Conservation (phyloP, 2,329 filamentous ascomycete genomes). For the Rhynchosporium secalis region DNA sequence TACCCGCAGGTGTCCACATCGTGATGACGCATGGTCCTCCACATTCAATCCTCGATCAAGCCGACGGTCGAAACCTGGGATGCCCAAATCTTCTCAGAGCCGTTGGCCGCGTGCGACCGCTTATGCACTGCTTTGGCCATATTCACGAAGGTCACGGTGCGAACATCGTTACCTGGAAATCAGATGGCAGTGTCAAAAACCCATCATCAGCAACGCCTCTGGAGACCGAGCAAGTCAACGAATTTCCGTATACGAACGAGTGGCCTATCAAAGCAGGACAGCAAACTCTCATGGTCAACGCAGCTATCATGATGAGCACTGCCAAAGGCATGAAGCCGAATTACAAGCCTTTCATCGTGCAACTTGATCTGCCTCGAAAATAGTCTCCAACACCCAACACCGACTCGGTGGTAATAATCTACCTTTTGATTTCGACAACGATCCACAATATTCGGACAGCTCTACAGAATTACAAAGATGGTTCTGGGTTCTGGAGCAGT, state of each 20-base stretch:
- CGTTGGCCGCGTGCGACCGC: conserved; percentile 46
- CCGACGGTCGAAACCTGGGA: conserved; percentile 42
- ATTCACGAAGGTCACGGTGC: conserved; percentile 62
- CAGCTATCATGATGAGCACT: conserved; percentile 46
- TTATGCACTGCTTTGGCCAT: conserved; percentile 58
- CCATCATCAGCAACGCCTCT: conserved; percentile 22
- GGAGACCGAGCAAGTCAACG: conserved; percentile 42
- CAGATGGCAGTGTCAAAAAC: conserved; percentile 6
- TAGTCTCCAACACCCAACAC: not conserved
- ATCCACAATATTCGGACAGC: too few species aligned
- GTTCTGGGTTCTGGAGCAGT: too few species aligned
- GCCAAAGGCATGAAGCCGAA: conserved; percentile 26
- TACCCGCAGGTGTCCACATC: conserved; percentile 39
- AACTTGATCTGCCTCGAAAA: conserved; percentile 21
- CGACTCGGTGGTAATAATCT: too few species aligned
- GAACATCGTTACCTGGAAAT: conserved; percentile 52
- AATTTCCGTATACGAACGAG: conserved; percentile 40
- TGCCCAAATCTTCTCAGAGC: conserved; percentile 49
- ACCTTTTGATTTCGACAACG: too few species aligned
- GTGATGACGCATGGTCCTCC: conserved; percentile 45
- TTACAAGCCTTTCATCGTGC: conserved; percentile 32
- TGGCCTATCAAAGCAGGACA: conserved; percentile 40
- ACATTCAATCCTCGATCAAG: conserved; percentile 35
- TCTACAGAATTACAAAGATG: too few species aligned
- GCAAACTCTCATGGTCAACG: conserved; percentile 61